Base-by-base conservation (phyloP, 305 asterid species). In the Fraxinus albicans region DNA sequence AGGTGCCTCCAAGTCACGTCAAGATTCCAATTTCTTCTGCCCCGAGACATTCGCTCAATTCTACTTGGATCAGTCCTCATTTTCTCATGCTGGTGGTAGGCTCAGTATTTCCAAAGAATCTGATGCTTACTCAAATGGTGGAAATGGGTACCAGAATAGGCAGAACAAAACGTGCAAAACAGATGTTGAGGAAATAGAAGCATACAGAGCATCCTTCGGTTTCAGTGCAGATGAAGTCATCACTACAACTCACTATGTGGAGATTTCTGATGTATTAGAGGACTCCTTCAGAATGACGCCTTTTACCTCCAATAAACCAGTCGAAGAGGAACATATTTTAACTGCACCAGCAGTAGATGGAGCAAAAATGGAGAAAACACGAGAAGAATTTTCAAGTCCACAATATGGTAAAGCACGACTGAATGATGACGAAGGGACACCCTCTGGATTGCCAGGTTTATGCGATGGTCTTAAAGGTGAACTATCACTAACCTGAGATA, bases 191-290 rank as follows among this genome's bases (percentile, higher is more conserved):
- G 99, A 97, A 83, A 83, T 95, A n/a, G 99, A 97, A 88, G 99
- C 99, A 73, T 97, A 97, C 84, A 87, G 99, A 88, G 99, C 99
- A 7, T 97, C 99, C 17, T 97, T 97, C 47, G 99, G 98, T 85
- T 97, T 97, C 90, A 97, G 99, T 85, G 99, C 99, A 9, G 99
- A 97, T 89, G 99, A 97, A 79, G 90, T 97, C 78, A 91, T 95
- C 80, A 95, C 93, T 3, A 95, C 99, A 35, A 60, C 94, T 50
- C 93, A 93, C 80, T 97, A 97, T 86, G 99, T 97, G 53, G 99
- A 95, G 91, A 95, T 97, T 79, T 88, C 98, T 29, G 95, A 97
- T 79, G 97, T 90, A 79, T 72, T 89, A 78, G 98, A 95, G 36
- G 99, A 93, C 65, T 83, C 95, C 4, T 95, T 93, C 81, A 89